Evolutionary conservation across 176 grass and related monocot genomes (phyloP).

Genomic region (Otatea glauca): DNA sequence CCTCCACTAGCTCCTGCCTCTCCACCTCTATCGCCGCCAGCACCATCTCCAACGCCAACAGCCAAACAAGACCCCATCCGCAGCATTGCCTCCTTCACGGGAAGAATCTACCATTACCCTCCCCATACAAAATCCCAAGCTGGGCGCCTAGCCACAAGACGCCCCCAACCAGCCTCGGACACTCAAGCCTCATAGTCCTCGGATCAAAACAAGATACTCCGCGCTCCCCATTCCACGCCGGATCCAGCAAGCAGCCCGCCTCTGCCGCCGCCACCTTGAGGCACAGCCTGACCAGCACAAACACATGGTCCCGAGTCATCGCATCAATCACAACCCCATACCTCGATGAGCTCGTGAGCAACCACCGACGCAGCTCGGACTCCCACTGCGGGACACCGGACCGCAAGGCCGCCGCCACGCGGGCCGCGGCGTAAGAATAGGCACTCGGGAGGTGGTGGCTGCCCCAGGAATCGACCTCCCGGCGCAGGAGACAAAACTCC

Average conservation of each 20-base stretch:
- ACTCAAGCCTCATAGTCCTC: conserved; percentile 52
- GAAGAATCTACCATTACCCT: conserved; percentile 59
- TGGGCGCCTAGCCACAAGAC: conserved; percentile 67
- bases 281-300: conserved; percentile 65
- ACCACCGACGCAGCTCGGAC: conserved; percentile 56
- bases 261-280: conserved; percentile 56
- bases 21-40: neutral
- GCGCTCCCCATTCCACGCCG: conserved; percentile 7
- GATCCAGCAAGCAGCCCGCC: conserved; percentile 55
- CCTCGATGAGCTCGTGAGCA: conserved; percentile 60
- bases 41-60: conserved; percentile 32
- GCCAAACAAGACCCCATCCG: conserved; percentile 45
- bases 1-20: conserved; percentile 28
- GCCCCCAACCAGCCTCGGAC: conserved; percentile 58
- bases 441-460: conserved; percentile 34
- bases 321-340: conserved; percentile 62
- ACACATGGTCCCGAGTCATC: conserved; percentile 58
- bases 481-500: conserved; percentile 64
- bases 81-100: conserved; percentile 70
- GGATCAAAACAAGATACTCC: conserved; percentile 38
- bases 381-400: conserved; percentile 40
- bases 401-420: conserved; percentile 39
- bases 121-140: conserved; percentile 69
- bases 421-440: conserved; percentile 53
- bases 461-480: conserved; percentile 73